Evolutionary conservation across 2,329 filamentous ascomycete species (phyloP).

Genomic region (Drechslerella stenobrocha): DNA sequence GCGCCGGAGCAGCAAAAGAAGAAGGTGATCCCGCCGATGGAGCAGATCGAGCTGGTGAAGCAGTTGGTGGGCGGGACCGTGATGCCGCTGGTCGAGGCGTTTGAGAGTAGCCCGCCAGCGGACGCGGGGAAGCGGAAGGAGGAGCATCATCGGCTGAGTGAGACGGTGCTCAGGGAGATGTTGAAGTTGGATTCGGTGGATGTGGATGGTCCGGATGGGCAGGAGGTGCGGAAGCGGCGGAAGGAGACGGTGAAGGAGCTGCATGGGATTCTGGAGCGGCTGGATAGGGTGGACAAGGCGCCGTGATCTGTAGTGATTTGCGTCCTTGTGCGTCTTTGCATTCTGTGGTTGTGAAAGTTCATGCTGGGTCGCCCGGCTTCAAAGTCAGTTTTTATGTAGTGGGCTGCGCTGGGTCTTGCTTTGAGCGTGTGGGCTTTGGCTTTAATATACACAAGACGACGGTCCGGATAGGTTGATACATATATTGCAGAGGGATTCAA

Average conservation of each 20-base stretch:
- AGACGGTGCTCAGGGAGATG: slow-evolving; percentile 74
- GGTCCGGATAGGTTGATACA: no score
- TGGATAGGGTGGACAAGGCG: slow-evolving; percentile 63
- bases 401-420: no score
- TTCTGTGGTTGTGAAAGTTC: no score
- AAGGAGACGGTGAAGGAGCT: slow-evolving; percentile 74
- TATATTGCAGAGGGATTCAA: no score
- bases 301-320: no score
- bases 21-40: slow-evolving; percentile 58
- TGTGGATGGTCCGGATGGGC: slow-evolving; percentile 65
- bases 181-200: slow-evolving; percentile 78
- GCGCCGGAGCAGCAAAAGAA: slow-evolving; percentile 53
- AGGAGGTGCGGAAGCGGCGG: slow-evolving; percentile 65
- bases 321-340: no score
- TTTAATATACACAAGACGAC: no score
- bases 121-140: slow-evolving; percentile 71
- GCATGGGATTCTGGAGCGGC: slow-evolving; percentile 66
- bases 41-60: slow-evolving; percentile 69
- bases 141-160: slow-evolving; percentile 73
- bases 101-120: slow-evolving; percentile 63
- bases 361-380: no score
- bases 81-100: slow-evolving; percentile 68
- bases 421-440: no score
- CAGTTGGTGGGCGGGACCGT: slow-evolving; percentile 67
- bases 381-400: no score